Evolutionary conservation across 2,329 filamentous ascomycete genomes (phyloP), one percentile per base, ranked within the genome.

Genomic region (Harringtonia aguacate): DNA sequence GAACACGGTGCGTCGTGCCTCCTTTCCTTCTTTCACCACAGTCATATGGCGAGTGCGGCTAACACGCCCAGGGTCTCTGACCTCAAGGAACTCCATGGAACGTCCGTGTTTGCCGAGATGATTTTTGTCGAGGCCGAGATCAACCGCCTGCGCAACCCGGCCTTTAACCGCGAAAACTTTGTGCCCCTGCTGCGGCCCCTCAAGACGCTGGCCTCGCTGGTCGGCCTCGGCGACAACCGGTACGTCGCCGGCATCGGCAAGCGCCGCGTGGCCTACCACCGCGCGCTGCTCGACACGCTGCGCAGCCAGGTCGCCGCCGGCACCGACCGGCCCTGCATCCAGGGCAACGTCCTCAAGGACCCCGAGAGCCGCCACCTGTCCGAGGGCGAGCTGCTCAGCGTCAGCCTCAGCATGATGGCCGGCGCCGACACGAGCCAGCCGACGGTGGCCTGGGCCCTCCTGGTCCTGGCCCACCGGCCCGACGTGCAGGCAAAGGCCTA

Each of bases 111-210:
- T 6, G 67, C 75, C 17, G 86, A 89, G 56, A 87, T 90, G 46
- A 77, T 79, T 0, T 69, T 79, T 39, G 84, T 89, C 3, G 86
- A 90, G 58, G 72, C 83, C 27, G 79, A 78, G 6, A 78, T 92
- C 22, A 81, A 78, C 44, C 85, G 84, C 53, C 82, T 88, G 56
- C 67, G 86, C 35, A 83, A 77, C 21, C 90, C 35, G 3, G 14
- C 24, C 15, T 12, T 87, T 56, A 90, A 90, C 57, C 85, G 82
- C 76, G 81, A 86, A 55, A 85, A 92, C 27, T 43, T 36, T 24
- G 27, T 43, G 3, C 39, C 46, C 8, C 17, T 89, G 8, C 58
- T 90, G 47, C 71, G 86, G 24, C 71, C 76, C 50, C 73, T 78
- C 3, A 34, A 18, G 7, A 15, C 7, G 7, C 14, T 34, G 7